Evolutionary conservation across 2,329 filamentous ascomycete species (phyloP).

Genomic region (Fusarium xylarioides): DNA sequence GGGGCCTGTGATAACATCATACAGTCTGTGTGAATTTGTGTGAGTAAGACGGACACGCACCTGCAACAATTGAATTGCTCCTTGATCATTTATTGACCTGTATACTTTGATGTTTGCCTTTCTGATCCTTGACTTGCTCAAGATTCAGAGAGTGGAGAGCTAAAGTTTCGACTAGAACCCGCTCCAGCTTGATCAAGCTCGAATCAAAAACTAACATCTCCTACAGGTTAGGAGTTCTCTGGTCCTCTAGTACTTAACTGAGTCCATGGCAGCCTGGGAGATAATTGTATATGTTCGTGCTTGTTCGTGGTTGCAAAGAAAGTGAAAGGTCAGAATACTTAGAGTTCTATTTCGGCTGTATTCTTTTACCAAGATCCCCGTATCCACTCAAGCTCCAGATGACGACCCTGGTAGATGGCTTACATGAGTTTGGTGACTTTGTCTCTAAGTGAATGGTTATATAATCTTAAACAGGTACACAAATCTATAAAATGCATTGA

Average conservation of each 20-base stretch:
- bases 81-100: background rate
- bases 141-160: background rate
- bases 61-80: background rate
- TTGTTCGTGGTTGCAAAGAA: background rate
- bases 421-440: background rate
- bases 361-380: background rate
- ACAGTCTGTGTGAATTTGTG: background rate
- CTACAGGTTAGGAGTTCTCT: background rate
- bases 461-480: background rate
- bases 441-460: background rate
- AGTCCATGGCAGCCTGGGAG: background rate
- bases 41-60: background rate
- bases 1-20: background rate
- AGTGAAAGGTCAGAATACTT: background rate
- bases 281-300: background rate
- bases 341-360: background rate
- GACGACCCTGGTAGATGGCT: background rate
- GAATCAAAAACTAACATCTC: background rate
- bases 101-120: background rate
- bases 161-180: background rate
- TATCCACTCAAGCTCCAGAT: background rate
- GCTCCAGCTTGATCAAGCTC: background rate
- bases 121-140: background rate
- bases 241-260: background rate
- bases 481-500: background rate